phyloP scores from a whole-genome alignment of 305 asterid species.

The Ilex paraguariensis region DNA sequence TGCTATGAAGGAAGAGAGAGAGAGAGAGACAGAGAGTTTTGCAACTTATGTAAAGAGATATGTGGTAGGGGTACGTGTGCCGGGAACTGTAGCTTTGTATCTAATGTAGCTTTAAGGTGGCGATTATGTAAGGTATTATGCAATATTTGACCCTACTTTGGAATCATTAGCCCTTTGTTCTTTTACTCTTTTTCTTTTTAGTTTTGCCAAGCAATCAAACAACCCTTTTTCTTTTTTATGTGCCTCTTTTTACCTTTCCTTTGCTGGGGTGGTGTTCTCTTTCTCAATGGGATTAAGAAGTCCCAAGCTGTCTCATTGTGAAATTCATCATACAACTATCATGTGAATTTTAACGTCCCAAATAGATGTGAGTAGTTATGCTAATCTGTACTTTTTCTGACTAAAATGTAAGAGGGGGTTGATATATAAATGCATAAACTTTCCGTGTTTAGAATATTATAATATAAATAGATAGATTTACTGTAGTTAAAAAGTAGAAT shows the following conservation, averaged over 20 bases:
- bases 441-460: too few relatives aligned
- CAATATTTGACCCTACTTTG: constrained; percentile 54
- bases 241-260: not conserved
- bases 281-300: not conserved
- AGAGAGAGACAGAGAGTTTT: constrained; percentile 15
- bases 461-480: too few relatives aligned
- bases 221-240: not conserved
- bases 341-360: too few relatives aligned
- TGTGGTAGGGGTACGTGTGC: not conserved
- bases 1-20: constrained; percentile 26
- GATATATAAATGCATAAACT: too few relatives aligned
- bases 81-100: constrained; percentile 25
- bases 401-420: too few relatives aligned
- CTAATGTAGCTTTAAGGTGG: constrained; percentile 51
- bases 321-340: too few relatives aligned
- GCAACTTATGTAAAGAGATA: constrained; percentile 19
- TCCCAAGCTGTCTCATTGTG: not conserved
- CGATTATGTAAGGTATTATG: constrained; percentile 38
- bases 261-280: not conserved
- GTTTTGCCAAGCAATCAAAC: not conserved
- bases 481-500: too few relatives aligned
- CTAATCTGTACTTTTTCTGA: too few relatives aligned
- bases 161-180: constrained; percentile 45
- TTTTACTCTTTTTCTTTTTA: constrained; percentile 3
- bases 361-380: too few relatives aligned